Evolutionary conservation across 1,284 basidiomycete species (phyloP), one percentile per base, ranked within the genome.

Genomic region (Heterobasidion irregulare): DNA sequence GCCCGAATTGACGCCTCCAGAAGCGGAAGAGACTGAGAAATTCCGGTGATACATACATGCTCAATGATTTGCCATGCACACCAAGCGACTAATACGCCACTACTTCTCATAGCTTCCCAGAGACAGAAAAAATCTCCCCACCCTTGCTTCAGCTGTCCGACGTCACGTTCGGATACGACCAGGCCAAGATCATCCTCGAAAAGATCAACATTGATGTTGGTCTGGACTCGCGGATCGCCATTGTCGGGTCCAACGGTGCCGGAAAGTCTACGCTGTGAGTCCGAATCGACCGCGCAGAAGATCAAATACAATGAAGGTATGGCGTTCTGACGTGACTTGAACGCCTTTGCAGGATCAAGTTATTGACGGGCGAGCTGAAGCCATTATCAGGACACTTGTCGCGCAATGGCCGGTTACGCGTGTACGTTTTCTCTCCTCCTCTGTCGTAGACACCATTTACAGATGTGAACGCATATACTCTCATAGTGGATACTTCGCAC

Each of bases 81-180:
- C 6, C 47, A 45, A 44, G 38, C 47, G 38, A 47, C 45, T 18
- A 4, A 6, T 33, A 13, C 35, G 26, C 45, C 16, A 13, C 26
- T 19, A n/a, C 18, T 18, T 33, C 51, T 48, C 50, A 5, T 50
- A 91, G 86, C 63, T 92, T 97, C 77, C 92, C 92, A 1, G 92
- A 94, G 54, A 86, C 92, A 2, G 94, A 97, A 65, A 98, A 98
- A 75, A 90, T 99, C 64, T 94, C 94, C 2, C 94, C 97, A 2
- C 97, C 97, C 1, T 71, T 99, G n/a, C 77, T 99, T 18, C 97
- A 98, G 68, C 84, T 98, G 64, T 89, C 90, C 64, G 89, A 94
- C 63, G 92, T 94, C 41, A 85, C 84, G 1, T 99, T 99, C 66
- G 94, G 94, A 32, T 99, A 99, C 70, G 78, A 80, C 1, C 76